phyloP scores from a whole-genome alignment of 1,139 yeast genomes.

The Pichia sp. region DNA sequence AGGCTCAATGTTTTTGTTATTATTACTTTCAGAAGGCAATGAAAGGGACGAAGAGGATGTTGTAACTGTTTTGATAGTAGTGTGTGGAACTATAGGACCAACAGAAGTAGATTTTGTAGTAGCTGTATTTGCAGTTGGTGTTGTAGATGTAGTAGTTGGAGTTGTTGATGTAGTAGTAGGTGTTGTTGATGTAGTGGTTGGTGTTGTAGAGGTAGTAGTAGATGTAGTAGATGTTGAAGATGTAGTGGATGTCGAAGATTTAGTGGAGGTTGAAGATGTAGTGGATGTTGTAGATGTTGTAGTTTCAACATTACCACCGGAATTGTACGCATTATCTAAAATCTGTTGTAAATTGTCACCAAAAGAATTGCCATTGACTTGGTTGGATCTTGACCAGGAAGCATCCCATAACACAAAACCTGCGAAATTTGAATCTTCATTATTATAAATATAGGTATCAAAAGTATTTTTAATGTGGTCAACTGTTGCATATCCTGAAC shows the following conservation, averaged over 20 bases:
- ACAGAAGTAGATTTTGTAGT: not conserved
- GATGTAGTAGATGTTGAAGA: constrained; percentile 10
- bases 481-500: constrained; percentile 52
- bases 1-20: not conserved
- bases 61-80: constrained; percentile 24
- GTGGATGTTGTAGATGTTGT: constrained; percentile 15
- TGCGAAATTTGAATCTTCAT: constrained; percentile 46
- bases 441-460: constrained; percentile 32
- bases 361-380: constrained; percentile 24
- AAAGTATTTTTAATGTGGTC: constrained; percentile 34
- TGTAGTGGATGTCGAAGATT: constrained; percentile 10
- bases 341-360: constrained; percentile 39
- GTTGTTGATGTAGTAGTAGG: not conserved
- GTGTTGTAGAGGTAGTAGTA: constrained; percentile 2
- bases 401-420: constrained; percentile 94
- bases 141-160: constrained; percentile 4
- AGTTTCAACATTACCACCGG: constrained; percentile 1
- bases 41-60: not conserved
- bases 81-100: not conserved
- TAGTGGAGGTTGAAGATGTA: constrained; percentile 14
- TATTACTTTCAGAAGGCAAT: constrained; percentile 2
- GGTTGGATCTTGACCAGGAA: constrained; percentile 63
- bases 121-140: constrained; percentile 3
- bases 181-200: constrained; percentile 7
- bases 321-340: constrained; percentile 23